A percentile compares a stretch with the other conserved stretches of the same genome.
Evolutionary conservation across 108 stramenopile species (phyloP).

Genomic region (Skeletonema costatum): DNA sequence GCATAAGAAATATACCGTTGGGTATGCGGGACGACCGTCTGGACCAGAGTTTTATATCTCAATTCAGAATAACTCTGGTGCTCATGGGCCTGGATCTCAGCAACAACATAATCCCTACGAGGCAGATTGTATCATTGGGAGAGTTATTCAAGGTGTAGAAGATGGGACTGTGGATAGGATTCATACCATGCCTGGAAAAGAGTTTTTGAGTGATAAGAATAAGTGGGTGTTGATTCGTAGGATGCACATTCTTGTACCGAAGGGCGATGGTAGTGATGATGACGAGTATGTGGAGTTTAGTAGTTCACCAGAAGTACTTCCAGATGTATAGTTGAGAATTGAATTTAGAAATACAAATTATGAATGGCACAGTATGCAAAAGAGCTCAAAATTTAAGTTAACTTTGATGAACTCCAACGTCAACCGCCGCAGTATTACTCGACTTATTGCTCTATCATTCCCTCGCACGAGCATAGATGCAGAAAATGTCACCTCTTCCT

Average conservation of each 20-base stretch:
- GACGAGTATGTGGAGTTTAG: constrained; percentile 46
- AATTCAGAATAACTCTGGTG: constrained; percentile 72
- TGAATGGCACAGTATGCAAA: neutral
- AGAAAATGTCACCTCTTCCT: too few species aligned
- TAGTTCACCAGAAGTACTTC: constrained; percentile 16
- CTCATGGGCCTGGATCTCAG: constrained; percentile 86
- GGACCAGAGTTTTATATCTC: constrained; percentile 85
- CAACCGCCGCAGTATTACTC: too few species aligned
- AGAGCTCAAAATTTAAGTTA: too few species aligned
- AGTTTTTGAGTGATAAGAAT: constrained; percentile 52
- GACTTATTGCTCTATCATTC: too few species aligned
- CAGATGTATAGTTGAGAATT: neutral
- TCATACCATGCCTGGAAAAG: constrained; percentile 59
- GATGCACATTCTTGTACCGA: constrained; percentile 61
- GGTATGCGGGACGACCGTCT: constrained; percentile 87
- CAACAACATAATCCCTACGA: constrained; percentile 87
- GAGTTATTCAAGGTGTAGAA: constrained; percentile 67
- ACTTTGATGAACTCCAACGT: too few species aligned
- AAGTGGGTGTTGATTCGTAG: constrained; percentile 60
- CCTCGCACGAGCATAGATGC: too few species aligned
- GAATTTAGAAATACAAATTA: neutral
- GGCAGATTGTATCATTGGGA: constrained; percentile 91
- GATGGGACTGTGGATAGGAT: constrained; percentile 61
- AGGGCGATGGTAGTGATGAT: constrained; percentile 24
- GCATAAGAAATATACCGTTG: constrained; percentile 78